Percentiles rank a stretch among this genome's conserved stretches.
Evolutionary conservation across 108 stramenopile species (phyloP).

Genomic region (Nitzschia inconspicua): DNA sequence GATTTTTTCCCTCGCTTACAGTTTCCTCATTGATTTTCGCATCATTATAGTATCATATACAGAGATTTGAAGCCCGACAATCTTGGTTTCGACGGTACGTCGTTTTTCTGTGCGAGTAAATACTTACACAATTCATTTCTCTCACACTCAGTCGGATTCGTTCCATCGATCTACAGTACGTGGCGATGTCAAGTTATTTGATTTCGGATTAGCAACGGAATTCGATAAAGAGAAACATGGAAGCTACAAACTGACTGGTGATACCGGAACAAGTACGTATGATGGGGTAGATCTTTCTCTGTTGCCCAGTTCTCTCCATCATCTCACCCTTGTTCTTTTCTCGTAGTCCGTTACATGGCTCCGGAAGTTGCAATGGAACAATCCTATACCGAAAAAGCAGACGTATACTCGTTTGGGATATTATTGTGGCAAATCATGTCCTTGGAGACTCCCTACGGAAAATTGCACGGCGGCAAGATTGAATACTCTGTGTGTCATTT

Average conservation of each 20-base stretch:
- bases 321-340: no score
- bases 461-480: slow-evolving; percentile 11
- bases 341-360: slow-evolving; percentile 69
- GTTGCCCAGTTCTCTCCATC: no score
- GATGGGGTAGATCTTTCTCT: no score
- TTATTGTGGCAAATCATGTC: slow-evolving; percentile 69
- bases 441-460: slow-evolving; percentile 50
- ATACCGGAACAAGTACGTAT: slow-evolving; percentile 46
- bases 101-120: background rate
- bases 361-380: slow-evolving; percentile 58
- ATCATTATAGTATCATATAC: slow-evolving; percentile 57
- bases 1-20: background rate
- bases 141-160: slow-evolving; percentile 1
- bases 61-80: slow-evolving; percentile 59
- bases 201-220: slow-evolving; percentile 45
- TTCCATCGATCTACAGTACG: slow-evolving; percentile 5
- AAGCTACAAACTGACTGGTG: slow-evolving; percentile 39
- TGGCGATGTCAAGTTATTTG: slow-evolving; percentile 50
- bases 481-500: slow-evolving; percentile 40
- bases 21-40: background rate
- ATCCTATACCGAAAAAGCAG: slow-evolving; percentile 76
- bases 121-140: no score
- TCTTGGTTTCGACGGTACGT: slow-evolving; percentile 32
- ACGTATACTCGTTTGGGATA: slow-evolving; percentile 81
- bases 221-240: slow-evolving; percentile 9